Conservation (phyloP, 768 basidiomycete species). For the Podaxis pistillaris region DNA sequence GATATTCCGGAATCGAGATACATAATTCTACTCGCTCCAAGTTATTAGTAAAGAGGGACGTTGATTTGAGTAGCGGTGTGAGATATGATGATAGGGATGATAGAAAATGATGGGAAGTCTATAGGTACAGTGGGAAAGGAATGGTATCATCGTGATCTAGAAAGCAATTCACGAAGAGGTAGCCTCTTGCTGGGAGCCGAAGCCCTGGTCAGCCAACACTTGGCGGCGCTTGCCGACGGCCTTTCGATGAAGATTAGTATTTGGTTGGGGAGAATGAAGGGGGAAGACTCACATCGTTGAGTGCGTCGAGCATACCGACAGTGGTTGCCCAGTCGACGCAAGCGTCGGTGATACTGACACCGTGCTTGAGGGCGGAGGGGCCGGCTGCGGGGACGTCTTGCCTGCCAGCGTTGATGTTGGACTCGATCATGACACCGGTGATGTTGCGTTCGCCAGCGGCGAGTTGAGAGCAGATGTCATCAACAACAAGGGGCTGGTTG, state of each 20-base stretch:
- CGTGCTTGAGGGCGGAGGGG: constrained; percentile 66
- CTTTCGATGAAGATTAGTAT: constrained; percentile 15
- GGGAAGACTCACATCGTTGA: constrained; percentile 50
- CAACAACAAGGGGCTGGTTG: constrained; percentile 84
- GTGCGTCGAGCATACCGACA: constrained; percentile 65
- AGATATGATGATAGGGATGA: neutral
- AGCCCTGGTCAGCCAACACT: constrained; percentile 28
- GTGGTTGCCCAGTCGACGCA: constrained; percentile 88
- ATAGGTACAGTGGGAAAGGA: too few relatives aligned
- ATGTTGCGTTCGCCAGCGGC: constrained; percentile 65
- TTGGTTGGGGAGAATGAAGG: neutral
- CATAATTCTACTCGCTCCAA: neutral
- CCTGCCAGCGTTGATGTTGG: constrained; percentile 85
- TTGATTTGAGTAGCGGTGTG: neutral
- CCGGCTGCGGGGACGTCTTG: constrained; percentile 85
- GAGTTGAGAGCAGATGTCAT: constrained; percentile 74
- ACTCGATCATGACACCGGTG: constrained; percentile 97
- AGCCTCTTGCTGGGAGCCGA: constrained; percentile 1
- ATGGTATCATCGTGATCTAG: neutral
- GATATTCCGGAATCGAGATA: neutral
- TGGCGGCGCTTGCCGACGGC: constrained; percentile 49
- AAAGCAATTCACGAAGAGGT: neutral
- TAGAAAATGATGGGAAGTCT: neutral
- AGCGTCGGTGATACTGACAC: constrained; percentile 89
- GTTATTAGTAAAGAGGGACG: neutral